Conservation (phyloP, 75 land plant species). For the Cupressus sempervirens region DNA sequence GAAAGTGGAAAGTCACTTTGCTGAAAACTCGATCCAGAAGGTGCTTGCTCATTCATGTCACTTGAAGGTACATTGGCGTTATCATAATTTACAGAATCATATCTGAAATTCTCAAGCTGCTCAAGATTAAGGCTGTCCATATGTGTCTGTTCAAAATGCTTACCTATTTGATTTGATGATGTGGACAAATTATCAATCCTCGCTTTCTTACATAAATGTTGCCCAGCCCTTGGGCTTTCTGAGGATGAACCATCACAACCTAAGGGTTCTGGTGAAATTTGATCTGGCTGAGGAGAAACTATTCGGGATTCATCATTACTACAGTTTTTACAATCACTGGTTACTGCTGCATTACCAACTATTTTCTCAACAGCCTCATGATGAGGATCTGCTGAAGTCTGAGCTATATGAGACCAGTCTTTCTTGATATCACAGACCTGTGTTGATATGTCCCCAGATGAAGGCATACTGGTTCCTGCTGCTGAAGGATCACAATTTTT, state of each 20-base stretch:
- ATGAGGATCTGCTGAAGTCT: not conserved
- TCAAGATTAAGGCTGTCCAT: not conserved
- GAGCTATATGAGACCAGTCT: not conserved
- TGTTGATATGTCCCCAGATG: not conserved
- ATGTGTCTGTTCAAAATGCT: slow-evolving; percentile 7
- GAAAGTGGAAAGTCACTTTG: not conserved
- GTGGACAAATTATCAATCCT: slow-evolving; percentile 2
- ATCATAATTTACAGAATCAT: slow-evolving; percentile 1
- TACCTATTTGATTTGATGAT: not conserved
- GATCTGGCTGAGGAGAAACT: not conserved
- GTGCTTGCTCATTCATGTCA: not conserved
- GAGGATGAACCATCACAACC: not conserved
- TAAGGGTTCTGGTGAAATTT: not conserved
- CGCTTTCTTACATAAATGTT: not conserved
- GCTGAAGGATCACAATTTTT: not conserved
- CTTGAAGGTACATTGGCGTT: not conserved
- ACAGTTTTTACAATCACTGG: not conserved
- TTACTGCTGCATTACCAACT: not conserved
- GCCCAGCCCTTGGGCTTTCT: not conserved
- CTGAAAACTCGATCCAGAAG: not conserved
- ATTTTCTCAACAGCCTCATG: not conserved
- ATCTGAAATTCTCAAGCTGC: not conserved
- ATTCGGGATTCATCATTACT: not conserved
- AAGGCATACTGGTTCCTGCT: not conserved
- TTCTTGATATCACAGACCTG: not conserved